These are phyloP conservation scores for Vairimorpha necatrix DNA, from an alignment of 371 early-diverging fungal genomes.

Conservation along the genomic window DNA sequence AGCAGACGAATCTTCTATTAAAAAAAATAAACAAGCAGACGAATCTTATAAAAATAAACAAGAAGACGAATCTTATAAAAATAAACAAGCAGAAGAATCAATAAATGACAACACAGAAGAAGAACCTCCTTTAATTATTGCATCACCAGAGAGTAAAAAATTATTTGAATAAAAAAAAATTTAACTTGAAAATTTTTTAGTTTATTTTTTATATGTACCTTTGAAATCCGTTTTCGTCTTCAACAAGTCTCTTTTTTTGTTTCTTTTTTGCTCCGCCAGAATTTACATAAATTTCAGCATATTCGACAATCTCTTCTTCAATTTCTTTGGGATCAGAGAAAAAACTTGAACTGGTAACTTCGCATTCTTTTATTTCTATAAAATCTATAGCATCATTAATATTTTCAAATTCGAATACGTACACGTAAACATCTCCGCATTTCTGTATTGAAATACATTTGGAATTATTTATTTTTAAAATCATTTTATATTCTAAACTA, in stretches of 20 bases:
- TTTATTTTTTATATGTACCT: slow-evolving; percentile 22
- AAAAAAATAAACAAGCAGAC: no score
- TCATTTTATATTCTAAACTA: slow-evolving; percentile 16
- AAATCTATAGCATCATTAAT: slow-evolving; percentile 39
- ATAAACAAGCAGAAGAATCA: no score
- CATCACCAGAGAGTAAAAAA: no score
- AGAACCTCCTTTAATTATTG: no score
- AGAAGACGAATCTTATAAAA: no score
- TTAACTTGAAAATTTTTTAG: no score
- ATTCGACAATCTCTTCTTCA: slow-evolving; percentile 33
- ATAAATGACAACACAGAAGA: no score
- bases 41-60: no score
- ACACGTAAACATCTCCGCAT: slow-evolving; percentile 3
- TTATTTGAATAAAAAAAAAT: no score
- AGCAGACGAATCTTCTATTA: no score
- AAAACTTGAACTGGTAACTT: neutral
- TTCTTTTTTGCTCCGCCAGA: slow-evolving; percentile 4
- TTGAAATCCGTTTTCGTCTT: slow-evolving; percentile 45
- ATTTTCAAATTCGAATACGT: slow-evolving; percentile 43
- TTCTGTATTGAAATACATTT: slow-evolving; percentile 8
- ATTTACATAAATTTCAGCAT: slow-evolving; percentile 16
- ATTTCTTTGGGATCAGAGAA: slow-evolving; percentile 10
- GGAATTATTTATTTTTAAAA: slow-evolving; percentile 13
- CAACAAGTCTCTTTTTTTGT: slow-evolving; percentile 28
- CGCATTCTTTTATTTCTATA: neutral